These are phyloP conservation scores for Sphaerulina populicola DNA, from an alignment of 2,329 filamentous ascomycete species.

Conservation along the genomic window DNA sequence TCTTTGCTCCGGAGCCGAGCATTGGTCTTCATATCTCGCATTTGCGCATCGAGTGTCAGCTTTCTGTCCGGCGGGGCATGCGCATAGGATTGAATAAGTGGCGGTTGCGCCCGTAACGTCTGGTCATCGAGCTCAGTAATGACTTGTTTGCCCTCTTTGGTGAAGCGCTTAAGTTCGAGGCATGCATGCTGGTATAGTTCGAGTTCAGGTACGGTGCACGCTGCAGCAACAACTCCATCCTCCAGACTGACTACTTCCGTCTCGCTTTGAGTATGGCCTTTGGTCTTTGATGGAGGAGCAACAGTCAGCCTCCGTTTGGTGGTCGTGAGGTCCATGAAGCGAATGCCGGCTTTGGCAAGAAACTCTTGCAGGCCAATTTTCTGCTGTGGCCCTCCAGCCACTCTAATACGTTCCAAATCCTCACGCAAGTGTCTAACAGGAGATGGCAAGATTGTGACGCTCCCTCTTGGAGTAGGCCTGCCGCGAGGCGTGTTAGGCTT, in stretches of 20 bases:
- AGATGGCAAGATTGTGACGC: conserved; percentile 15
- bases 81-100: conserved; percentile 85
- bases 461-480: conserved; percentile 26
- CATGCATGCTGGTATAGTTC: conserved; percentile 93
- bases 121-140: conserved; percentile 86
- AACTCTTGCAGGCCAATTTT: conserved; percentile 72
- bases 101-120: conserved; percentile 81
- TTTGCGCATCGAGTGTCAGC: conserved; percentile 84
- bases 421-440: conserved; percentile 25
- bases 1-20: conserved; percentile 84
- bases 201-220: conserved; percentile 85
- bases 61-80: conserved; percentile 76
- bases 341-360: conserved; percentile 87
- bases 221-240: conserved; percentile 75
- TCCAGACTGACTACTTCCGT: conserved; percentile 47
- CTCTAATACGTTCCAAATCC: conserved; percentile 21
- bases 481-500: conserved; percentile 34
- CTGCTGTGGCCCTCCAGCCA: conserved; percentile 19
- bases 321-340: conserved; percentile 97
- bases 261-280: conserved; percentile 34
- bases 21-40: conserved; percentile 94
- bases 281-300: conserved; percentile 39
- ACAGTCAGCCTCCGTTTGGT: conserved; percentile 85
- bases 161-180: conserved; percentile 92
- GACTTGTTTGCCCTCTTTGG: conserved; percentile 81